Base-by-base conservation (phyloP, 2,329 filamentous ascomycete genomes). In the Fusarium austroafricanum region DNA sequence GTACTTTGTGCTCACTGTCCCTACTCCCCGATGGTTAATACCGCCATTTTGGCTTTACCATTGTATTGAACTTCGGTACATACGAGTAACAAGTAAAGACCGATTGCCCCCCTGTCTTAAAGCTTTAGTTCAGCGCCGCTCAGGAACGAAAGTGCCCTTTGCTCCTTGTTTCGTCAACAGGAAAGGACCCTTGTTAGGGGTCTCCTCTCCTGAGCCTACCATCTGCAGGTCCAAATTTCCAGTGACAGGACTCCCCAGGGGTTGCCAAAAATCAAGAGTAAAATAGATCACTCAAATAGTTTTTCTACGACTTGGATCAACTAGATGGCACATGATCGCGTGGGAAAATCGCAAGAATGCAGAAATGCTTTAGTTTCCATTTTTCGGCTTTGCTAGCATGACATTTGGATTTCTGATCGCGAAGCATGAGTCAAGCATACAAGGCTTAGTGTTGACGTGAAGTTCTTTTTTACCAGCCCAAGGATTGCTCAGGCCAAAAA, bases 211-310 rank as follows among this genome's bases (percentile, higher is more conserved):
- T 60, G 47, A 46, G 51, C 44, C 65, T 55, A 65, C 71, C 68
- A 59, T 69, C 70, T 68, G 72, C 71, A 69, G 63, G 58, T 74
- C 67, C 72, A 74, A 74, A 74, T 74, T 74, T 74, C 72, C 67
- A 73, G 50, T 46, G 57, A 65, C 61, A 47, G 66, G 67, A 65
- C 61, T 42, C 21, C 31, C 43, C 29, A 42, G 42, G 59, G 43
- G 45, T 40, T 46, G 56, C 49, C 23, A 55, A 61, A 45, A 46
- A 17, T 62, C 42, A 28, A 29, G 17, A 38, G 20, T 35, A 62
- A 38, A 37, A 15, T n/a, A 35, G 23, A 37, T 55, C 54, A 17
- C 38, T 42, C 47, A 63, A 26, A 18, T 43, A 29, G 38, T 58
- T 33, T 49, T 31, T 18, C n/a, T 8, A 23, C 42, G 38, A 45